phyloP scores from a whole-genome alignment of 139 green algal genomes.

The Picochlorum costavermella region DNA sequence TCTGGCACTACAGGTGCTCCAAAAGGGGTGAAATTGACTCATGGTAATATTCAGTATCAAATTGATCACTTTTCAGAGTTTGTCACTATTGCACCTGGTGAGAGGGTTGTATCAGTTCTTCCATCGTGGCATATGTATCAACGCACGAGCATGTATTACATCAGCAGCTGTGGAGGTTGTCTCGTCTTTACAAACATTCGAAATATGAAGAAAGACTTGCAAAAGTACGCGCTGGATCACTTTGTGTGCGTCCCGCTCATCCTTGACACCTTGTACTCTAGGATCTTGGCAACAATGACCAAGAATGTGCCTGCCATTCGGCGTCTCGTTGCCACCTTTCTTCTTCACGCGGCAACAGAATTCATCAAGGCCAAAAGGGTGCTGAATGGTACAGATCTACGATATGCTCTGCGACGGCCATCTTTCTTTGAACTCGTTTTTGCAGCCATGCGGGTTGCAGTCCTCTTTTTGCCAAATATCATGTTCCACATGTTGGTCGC shows the following conservation, averaged over 20 bases:
- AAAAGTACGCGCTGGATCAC: constrained; percentile 54
- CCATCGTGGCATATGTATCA: constrained; percentile 95
- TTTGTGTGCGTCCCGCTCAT: constrained; percentile 90
- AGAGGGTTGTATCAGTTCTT: constrained; percentile 68
- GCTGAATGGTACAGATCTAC: constrained; percentile 41
- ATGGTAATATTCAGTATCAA: constrained; percentile 85
- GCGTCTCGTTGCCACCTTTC: constrained; percentile 30
- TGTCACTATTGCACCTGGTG: constrained; percentile 36
- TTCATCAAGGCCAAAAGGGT: constrained; percentile 45
- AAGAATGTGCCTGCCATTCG: constrained; percentile 31
- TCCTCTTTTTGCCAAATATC: constrained; percentile 63
- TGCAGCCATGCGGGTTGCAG: neutral
- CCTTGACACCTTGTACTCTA: constrained; percentile 75
- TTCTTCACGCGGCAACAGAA: constrained; percentile 47
- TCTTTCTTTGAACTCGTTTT: neutral
- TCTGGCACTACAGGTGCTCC: constrained; percentile 59
- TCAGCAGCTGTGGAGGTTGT: constrained; percentile 34
- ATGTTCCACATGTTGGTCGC: constrained; percentile 40
- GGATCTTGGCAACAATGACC: constrained; percentile 52
- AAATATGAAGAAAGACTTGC: constrained; percentile 74
- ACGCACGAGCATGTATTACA: constrained; percentile 46
- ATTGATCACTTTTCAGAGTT: constrained; percentile 42
- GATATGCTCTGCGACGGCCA: constrained; percentile 29
- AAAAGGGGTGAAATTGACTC: constrained; percentile 67
- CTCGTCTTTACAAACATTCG: constrained; percentile 75